Evolutionary conservation across 768 basidiomycete species (phyloP).

Genomic region (Leccinum obscurum): DNA sequence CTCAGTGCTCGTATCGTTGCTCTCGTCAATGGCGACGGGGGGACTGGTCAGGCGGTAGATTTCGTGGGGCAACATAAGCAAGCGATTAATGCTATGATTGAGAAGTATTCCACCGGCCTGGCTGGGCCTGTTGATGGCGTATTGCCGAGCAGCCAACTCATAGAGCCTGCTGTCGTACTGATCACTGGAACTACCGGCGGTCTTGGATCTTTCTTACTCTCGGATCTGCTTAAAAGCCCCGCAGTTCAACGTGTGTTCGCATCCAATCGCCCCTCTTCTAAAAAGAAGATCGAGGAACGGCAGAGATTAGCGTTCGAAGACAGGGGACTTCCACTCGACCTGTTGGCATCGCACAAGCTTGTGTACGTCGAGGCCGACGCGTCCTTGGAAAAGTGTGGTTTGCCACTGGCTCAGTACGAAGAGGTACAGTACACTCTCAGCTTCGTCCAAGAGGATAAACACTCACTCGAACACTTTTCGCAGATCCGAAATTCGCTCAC

Average conservation of each 20-base stretch:
- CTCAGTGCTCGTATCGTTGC: conserved; percentile 27
- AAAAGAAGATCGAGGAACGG: conserved; percentile 21
- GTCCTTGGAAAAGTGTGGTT: conserved; percentile 29
- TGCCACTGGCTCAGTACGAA: conserved; percentile 24
- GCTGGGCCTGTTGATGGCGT: conserved; percentile 7
- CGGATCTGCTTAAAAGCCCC: conserved; percentile 23
- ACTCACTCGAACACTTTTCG: not conserved
- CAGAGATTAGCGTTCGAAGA: conserved; percentile 31
- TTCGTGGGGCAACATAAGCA: conserved; percentile 11
- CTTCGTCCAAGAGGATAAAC: not conserved
- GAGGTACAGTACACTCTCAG: conserved; percentile 3
- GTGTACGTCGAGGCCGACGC: conserved; percentile 37
- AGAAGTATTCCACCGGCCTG: conserved; percentile 36
- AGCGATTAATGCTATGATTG: conserved; percentile 40
- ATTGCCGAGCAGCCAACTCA: conserved; percentile 2
- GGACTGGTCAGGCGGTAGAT: not conserved
- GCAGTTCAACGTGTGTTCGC: conserved; percentile 34
- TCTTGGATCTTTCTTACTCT: conserved; percentile 40
- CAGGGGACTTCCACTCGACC: conserved; percentile 28
- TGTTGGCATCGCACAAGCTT: conserved; percentile 35
- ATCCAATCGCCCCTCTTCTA: conserved; percentile 32
- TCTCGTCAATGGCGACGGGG: conserved; percentile 5
- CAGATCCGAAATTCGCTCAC: conserved; percentile 37
- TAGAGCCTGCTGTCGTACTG: conserved; percentile 29
- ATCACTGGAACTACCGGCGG: conserved; percentile 43